A percentile compares a stretch with the other conserved stretches of the same genome.
These are phyloP conservation scores for Fusarium paranaense DNA, from an alignment of 2,329 filamentous ascomycete genomes.

Conservation along the genomic window DNA sequence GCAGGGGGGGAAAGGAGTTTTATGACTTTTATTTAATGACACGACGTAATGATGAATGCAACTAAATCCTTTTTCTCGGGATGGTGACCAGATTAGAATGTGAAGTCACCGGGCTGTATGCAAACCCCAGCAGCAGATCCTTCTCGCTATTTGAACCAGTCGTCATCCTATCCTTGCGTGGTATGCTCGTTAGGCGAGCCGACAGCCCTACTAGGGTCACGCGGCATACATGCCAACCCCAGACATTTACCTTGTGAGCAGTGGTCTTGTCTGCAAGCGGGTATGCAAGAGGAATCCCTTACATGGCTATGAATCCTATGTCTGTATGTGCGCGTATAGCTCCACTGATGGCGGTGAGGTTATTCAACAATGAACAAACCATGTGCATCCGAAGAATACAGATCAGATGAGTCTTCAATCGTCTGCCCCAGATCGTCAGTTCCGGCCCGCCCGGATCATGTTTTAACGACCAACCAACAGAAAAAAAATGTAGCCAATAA, in stretches of 20 bases:
- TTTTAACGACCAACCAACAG: not conserved
- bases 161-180: not conserved
- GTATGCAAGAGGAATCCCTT: not conserved
- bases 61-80: not conserved
- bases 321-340: not conserved
- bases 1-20: not conserved
- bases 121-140: not conserved
- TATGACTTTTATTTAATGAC: not conserved
- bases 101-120: not conserved
- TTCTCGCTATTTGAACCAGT: not conserved
- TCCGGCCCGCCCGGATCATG: not conserved
- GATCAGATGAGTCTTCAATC: no score
- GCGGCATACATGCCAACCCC: not conserved
- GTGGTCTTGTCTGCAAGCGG: not conserved
- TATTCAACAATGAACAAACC: not conserved
- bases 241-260: not conserved
- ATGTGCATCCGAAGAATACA: no score
- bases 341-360: not conserved
- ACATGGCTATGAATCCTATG: not conserved
- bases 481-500: not conserved
- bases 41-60: not conserved
- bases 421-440: not conserved
- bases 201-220: not conserved
- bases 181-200: not conserved
- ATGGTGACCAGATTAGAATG: not conserved